Evolutionary conservation across 257 asterid species (phyloP), one percentile per base, ranked within the genome.

Genomic region (Apocynum venetum): DNA sequence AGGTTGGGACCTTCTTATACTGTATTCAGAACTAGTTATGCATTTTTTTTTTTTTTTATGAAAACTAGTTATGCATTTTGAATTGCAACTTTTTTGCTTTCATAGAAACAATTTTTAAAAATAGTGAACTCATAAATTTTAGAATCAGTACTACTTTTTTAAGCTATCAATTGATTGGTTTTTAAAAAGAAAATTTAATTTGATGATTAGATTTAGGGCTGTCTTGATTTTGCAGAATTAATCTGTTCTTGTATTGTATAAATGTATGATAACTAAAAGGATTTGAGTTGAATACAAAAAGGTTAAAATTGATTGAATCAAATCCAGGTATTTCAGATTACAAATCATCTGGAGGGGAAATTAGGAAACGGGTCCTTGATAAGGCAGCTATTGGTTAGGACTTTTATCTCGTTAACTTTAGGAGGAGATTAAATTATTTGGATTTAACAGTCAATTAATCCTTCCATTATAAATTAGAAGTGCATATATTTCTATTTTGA

Each of bases 1-100:
- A 79, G 89, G 98, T 83, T 48, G 11, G 31, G 74, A 12, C n/a
- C 63, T 46, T 0, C 61, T 43, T 59, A 36, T 63, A 19, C 3
- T 77, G 12, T 6, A 14, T n/a, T 11, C 64, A 25, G 36, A 10
- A n/a, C 19, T 25, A n/a, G 8, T 3, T 68, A 36, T 52, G 9
- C 31, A 36, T 1, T 52, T 40, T 40, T 71, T 46, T 61, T 49
- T 47, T 48, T 76, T 20, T 35, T 0, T 65, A 40, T 19, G 17
- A 35, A 41, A 12, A 53, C 31, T 25, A 25, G 31, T 25, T 25
- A 25, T 25, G 31, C 31, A 25, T 25, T 25, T 25, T 25, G 31
- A 25, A 25, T 25, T 25, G 31, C 31, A 25, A 25, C 31, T 25
- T 25, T 25, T 25, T 25, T 25, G 0, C 31, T 25, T 25, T 25